phyloP scores from a whole-genome alignment of 495 filamentous ascomycete genomes.

The Penicillium cosmopolitanum region DNA sequence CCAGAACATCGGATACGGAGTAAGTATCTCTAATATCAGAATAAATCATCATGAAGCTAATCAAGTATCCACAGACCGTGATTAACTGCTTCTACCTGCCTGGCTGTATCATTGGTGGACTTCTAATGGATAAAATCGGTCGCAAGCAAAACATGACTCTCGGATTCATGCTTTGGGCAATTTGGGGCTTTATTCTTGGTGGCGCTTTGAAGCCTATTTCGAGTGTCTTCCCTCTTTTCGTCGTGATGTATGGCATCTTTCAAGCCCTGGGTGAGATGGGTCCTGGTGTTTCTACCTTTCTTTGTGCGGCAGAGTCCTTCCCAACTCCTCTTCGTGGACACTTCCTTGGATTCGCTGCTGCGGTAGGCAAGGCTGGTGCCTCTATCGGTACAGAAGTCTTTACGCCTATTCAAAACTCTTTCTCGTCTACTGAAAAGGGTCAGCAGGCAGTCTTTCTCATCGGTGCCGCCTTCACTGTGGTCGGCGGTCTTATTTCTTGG shows the following conservation, averaged over 20 bases:
- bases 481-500: slow-evolving; percentile 48
- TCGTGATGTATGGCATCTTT: slow-evolving; percentile 57
- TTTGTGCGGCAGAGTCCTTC: slow-evolving; percentile 51
- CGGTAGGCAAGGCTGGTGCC: slow-evolving; percentile 53
- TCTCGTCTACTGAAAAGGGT: slow-evolving; percentile 37
- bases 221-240: slow-evolving; percentile 49
- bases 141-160: slow-evolving; percentile 51
- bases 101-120: slow-evolving; percentile 48
- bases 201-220: slow-evolving; percentile 47
- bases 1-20: slow-evolving; percentile 49
- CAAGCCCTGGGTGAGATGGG: slow-evolving; percentile 51
- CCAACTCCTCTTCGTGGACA: slow-evolving; percentile 55
- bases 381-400: slow-evolving; percentile 54
- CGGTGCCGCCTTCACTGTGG: slow-evolving; percentile 43
- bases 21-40: slow-evolving; percentile 11
- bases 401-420: slow-evolving; percentile 46
- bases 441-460: slow-evolving; percentile 53
- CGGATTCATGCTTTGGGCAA: slow-evolving; percentile 43
- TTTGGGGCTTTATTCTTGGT: slow-evolving; percentile 53
- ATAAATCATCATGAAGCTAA: too few relatives aligned
- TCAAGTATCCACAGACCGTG: slow-evolving; percentile 29
- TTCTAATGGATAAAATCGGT: slow-evolving; percentile 52
- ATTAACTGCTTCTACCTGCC: slow-evolving; percentile 56
- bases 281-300: slow-evolving; percentile 50
- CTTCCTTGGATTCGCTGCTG: slow-evolving; percentile 52